Conservation (phyloP, 192 early-diverging fungal species). For the Backusella australiensis region DNA sequence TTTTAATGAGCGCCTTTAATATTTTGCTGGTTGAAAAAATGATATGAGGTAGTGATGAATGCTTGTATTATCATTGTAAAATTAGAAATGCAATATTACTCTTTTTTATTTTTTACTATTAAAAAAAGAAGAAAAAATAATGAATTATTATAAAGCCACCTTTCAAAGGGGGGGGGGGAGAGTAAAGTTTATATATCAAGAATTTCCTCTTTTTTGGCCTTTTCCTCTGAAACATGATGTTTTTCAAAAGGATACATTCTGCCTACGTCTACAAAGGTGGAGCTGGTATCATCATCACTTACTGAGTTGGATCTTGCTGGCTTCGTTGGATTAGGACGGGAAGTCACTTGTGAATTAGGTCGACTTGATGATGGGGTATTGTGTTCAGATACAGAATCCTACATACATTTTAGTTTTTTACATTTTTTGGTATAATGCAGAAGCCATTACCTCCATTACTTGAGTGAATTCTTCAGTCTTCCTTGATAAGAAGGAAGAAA, state of each 20-base stretch:
- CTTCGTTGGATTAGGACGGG: background rate
- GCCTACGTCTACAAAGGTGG: slow-evolving; percentile 29
- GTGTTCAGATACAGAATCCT: slow-evolving; percentile 1
- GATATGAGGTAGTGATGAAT: no score
- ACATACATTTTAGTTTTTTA: background rate
- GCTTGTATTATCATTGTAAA: no score
- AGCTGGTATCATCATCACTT: slow-evolving; percentile 18
- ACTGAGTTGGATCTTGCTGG: background rate
- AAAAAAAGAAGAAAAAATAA: background rate
- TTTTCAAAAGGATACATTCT: slow-evolving; percentile 23
- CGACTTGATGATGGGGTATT: background rate
- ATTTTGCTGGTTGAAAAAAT: no score
- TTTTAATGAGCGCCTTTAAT: no score
- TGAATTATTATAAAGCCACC: background rate
- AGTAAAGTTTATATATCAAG: background rate
- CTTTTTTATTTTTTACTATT: background rate
- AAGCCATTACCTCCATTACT: slow-evolving; percentile 34
- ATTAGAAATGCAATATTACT: no score
- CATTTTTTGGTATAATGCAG: no score
- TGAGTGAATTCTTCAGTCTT: slow-evolving; percentile 46
- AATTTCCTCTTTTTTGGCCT: background rate
- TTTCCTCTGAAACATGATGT: background rate
- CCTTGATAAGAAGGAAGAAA: slow-evolving; percentile 45
- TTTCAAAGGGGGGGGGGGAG: background rate
- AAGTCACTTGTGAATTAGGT: background rate